A percentile compares a stretch with the other conserved stretches of the same genome.
These are phyloP conservation scores for Remersonia thermophila DNA, from an alignment of 2,329 filamentous ascomycete species.

Conservation along the genomic window DNA sequence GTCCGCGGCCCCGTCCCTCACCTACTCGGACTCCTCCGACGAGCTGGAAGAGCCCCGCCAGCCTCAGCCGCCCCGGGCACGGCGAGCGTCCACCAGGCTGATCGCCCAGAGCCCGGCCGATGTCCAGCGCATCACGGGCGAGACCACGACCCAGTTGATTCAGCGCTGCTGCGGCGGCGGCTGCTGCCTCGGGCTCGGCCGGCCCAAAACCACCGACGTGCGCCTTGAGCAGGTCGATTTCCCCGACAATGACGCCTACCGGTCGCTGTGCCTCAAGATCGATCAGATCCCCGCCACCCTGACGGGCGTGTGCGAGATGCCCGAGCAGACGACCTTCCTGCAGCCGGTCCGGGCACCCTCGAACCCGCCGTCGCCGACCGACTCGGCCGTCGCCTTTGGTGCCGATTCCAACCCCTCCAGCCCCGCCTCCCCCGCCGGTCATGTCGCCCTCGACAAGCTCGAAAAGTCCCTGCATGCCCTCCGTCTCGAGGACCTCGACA, in stretches of 20 bases:
- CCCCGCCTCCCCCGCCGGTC: constrained; percentile 22
- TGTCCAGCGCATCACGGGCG: constrained; percentile 51
- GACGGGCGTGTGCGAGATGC: constrained; percentile 58
- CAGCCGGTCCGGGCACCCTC: constrained; percentile 38
- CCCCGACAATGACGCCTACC: constrained; percentile 78
- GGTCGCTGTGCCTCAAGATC: constrained; percentile 64
- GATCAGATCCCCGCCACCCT: constrained; percentile 61
- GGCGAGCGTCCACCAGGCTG: constrained; percentile 58
- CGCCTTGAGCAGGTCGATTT: constrained; percentile 41
- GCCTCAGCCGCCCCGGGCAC: constrained; percentile 31
- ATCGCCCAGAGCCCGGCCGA: constrained; percentile 52
- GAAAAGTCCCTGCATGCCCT: constrained; percentile 17
- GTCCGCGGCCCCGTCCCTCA: constrained; percentile 48
- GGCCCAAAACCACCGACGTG: constrained; percentile 29
- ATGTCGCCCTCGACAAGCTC: constrained; percentile 18
- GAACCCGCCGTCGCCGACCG: constrained; percentile 30
- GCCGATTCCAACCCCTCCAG: constrained; percentile 18
- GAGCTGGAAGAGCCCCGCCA: constrained; percentile 38
- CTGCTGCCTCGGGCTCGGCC: constrained; percentile 43
- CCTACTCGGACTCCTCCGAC: constrained; percentile 49
- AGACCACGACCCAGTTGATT: constrained; percentile 49
- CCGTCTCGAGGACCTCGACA: constrained; percentile 37
- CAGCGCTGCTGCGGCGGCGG: constrained; percentile 52
- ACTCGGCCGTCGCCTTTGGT: constrained; percentile 36
- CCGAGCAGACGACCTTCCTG: constrained; percentile 63